Evolutionary conservation across 345 rosid genomes (phyloP), one percentile per base, ranked within the genome.

Genomic region (Excoecaria agallocha): DNA sequence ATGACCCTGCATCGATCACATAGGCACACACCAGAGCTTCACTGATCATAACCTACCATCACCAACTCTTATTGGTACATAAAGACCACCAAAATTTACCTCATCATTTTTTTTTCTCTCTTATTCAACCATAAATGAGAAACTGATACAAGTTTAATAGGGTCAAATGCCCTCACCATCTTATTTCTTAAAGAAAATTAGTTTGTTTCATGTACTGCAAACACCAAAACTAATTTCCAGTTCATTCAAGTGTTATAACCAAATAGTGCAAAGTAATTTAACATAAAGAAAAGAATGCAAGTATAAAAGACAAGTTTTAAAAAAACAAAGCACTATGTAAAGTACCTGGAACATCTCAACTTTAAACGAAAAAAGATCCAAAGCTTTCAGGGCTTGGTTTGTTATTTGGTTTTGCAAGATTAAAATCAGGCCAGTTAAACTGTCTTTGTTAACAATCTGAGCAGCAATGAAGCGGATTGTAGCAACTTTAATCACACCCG

Each of bases 261-360:
- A 35, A 37, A 60, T 37, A 13, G 20, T 60, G 41, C 39, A 55
- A 55, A 17, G 22, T 55, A 8, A 55, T 19, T 55, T 55, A 2
- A 19, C 25, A 6, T 55, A 19, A 19, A 43, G 10, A 43, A 30
- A 30, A 30, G 30, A 30, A 30, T 0, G 30, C 1, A 30, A 30
- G 30, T 2, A 30, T 2, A 30, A 30, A 30, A 30, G 30, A 30
- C 30, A 30, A 30, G 2, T 30, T 30, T 30, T 1, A 30, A 30
- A 30, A 2, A 30, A 30, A 12, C 41, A 63, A 16, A 51, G 64
- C 6, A 4, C 45, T 5, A 68, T 9, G 37, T 49, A 49, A 50
- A 66, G 50, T 76, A 94, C 98, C 97, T 89, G 94, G 77, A 93
- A 95, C 61, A 87, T 77, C 86, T 95, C 98, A 63, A 93, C 96